These are phyloP conservation scores for Sparassis latifolia DNA, from an alignment of 1,284 basidiomycete species.

Conservation along the genomic window DNA sequence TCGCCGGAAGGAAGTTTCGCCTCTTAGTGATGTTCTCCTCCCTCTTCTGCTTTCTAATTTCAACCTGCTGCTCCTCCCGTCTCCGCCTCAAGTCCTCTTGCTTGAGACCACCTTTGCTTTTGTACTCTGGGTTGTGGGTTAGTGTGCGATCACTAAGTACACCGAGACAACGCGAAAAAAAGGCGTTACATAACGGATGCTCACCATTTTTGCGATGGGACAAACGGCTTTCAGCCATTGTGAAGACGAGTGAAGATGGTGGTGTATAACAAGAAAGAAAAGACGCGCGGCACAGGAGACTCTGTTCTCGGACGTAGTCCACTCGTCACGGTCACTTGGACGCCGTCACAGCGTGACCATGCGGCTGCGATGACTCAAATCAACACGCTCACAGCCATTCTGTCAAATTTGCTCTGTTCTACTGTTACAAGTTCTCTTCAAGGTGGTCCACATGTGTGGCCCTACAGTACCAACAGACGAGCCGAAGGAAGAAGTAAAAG, in stretches of 20 bases:
- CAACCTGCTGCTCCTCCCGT: slow-evolving; percentile 94
- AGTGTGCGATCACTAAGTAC: no score
- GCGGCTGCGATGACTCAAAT: no score
- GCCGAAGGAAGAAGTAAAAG: no score
- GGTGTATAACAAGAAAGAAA: slow-evolving; percentile 16
- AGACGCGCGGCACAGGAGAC: slow-evolving; percentile 19
- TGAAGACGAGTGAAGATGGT: slow-evolving; percentile 15
- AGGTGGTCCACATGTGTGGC: neutral
- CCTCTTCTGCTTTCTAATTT: slow-evolving; percentile 93
- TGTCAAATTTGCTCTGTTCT: neutral
- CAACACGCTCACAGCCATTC: neutral
- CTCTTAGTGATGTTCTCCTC: slow-evolving; percentile 97
- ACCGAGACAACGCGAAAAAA: no score
- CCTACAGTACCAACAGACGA: neutral
- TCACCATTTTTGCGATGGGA: slow-evolving; percentile 54
- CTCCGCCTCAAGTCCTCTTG: slow-evolving; percentile 87
- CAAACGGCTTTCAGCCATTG: slow-evolving; percentile 27
- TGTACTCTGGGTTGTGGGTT: slow-evolving; percentile 37
- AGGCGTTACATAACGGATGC: slow-evolving; percentile 14
- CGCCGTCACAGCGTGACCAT: slow-evolving; percentile 4
- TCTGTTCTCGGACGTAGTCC: slow-evolving; percentile 12
- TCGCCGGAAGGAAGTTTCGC: slow-evolving; percentile 79
- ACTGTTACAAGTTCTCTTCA: neutral
- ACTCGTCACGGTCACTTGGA: slow-evolving; percentile 20
- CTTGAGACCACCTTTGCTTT: slow-evolving; percentile 81